Evolutionary conservation across 352 stramenopile genomes (phyloP).

Genomic region (Phytophthora melonis): DNA sequence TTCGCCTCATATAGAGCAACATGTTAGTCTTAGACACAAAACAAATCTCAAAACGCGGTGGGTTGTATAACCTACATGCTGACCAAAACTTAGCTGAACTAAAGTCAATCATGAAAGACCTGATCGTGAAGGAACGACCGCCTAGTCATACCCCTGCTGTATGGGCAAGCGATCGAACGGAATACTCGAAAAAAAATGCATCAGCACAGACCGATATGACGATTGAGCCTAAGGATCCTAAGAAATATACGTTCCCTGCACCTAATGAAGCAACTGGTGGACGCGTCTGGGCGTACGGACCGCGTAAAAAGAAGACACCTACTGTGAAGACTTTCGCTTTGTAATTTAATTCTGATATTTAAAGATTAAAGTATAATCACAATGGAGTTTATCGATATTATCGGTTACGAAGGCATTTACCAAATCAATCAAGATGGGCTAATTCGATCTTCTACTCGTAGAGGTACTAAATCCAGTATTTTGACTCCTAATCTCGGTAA

Average conservation of each 20-base stretch:
- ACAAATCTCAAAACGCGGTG: background rate
- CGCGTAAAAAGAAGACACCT: background rate
- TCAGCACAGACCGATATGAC: too few species aligned
- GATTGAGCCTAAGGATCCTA: too few species aligned
- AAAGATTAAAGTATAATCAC: too few species aligned
- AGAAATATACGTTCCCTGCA: background rate
- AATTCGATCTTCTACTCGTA: too few species aligned
- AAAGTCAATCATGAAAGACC: slow-evolving; percentile 19
- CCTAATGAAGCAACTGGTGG: too few species aligned
- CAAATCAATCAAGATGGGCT: too few species aligned
- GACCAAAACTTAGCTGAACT: slow-evolving; percentile 17
- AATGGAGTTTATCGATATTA: too few species aligned
- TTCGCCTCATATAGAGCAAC: background rate
- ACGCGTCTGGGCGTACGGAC: background rate
- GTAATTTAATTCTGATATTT: too few species aligned
- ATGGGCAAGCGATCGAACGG: background rate
- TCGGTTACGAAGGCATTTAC: too few species aligned
- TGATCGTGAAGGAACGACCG: slow-evolving; percentile 4
- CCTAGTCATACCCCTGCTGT: background rate
- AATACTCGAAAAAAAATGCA: too few species aligned
- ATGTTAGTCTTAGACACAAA: slow-evolving; percentile 3
- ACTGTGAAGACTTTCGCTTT: background rate
- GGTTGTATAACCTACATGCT: slow-evolving; percentile 10
- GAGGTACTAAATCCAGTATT: too few species aligned
- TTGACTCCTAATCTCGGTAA: too few species aligned